Conservation (phyloP, 2,329 filamentous ascomycete species). For the Tricladium varicosporioides region DNA sequence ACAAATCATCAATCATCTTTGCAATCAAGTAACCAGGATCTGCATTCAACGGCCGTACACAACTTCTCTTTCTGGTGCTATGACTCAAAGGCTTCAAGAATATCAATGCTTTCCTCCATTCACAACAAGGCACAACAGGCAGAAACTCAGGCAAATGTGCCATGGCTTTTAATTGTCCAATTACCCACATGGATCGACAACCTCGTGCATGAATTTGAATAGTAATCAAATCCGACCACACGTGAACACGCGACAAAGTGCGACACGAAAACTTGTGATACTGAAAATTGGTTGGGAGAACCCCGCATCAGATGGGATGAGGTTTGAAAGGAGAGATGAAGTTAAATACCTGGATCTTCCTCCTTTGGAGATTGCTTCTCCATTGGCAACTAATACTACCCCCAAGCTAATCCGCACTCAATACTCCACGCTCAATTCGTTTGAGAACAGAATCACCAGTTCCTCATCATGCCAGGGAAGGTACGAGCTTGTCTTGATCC, state of each 20-base stretch:
- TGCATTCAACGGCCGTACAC: no score
- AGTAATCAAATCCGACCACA: conserved; percentile 15
- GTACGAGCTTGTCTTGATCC: conserved; percentile 10
- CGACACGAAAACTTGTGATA: conserved; percentile 9
- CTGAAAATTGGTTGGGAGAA: background rate
- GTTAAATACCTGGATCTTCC: conserved; percentile 1
- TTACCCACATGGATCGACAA: background rate
- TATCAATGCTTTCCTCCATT: no score
- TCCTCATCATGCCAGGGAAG: conserved; percentile 21
- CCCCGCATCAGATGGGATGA: conserved; percentile 9
- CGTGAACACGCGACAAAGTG: conserved; percentile 12
- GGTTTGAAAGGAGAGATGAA: background rate
- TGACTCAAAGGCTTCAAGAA: no score
- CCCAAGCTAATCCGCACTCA: background rate
- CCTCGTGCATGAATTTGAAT: background rate
- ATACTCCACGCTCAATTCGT: background rate
- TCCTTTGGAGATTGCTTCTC: no score
- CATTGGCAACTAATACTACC: background rate
- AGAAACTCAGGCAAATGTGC: conserved; percentile 6
- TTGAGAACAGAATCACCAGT: background rate
- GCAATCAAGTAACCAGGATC: no score
- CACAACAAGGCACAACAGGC: background rate
- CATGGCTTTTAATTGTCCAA: conserved; percentile 3
- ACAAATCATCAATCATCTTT: no score
- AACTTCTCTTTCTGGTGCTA: no score